A percentile compares a stretch with the other conserved stretches of the same genome.
These are phyloP conservation scores for Bipolaris victoriae DNA, from an alignment of 2,329 filamentous ascomycete species.

Conservation along the genomic window DNA sequence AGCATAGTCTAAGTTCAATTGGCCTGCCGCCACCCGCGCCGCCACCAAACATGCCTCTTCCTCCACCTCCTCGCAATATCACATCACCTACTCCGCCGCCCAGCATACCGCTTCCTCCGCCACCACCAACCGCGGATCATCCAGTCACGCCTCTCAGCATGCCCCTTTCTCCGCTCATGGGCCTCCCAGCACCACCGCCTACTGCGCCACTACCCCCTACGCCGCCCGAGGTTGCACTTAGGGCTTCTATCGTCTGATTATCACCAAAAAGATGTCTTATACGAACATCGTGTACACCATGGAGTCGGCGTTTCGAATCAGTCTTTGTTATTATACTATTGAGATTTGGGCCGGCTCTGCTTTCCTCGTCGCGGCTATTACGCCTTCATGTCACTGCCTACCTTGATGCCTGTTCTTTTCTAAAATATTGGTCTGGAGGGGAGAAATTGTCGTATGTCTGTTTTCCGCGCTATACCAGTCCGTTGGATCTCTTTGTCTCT, in stretches of 20 bases:
- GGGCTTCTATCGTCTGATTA: slow-evolving; percentile 3
- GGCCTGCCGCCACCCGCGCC: slow-evolving; percentile 55
- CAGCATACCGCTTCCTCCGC: slow-evolving; percentile 20
- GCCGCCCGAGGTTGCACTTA: slow-evolving; percentile 10
- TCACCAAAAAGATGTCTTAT: neutral
- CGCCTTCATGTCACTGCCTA: slow-evolving; percentile 8
- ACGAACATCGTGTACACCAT: neutral
- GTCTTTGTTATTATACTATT: neutral
- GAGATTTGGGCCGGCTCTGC: neutral
- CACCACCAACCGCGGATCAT: slow-evolving; percentile 16
- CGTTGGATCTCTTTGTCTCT: neutral
- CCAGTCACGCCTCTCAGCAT: slow-evolving; percentile 17
- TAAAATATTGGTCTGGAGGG: neutral
- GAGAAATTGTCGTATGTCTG: neutral
- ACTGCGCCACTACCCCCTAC: slow-evolving; percentile 11
- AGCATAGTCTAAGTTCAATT: slow-evolving; percentile 48
- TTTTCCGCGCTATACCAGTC: slow-evolving; percentile 14
- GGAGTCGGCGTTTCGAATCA: neutral
- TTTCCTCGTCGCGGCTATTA: slow-evolving; percentile 2
- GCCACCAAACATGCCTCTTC: slow-evolving; percentile 54
- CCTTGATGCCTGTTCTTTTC: neutral
- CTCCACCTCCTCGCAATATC: slow-evolving; percentile 42
- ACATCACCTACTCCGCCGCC: slow-evolving; percentile 20
- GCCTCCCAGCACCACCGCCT: slow-evolving; percentile 21
- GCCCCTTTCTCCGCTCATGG: slow-evolving; percentile 19